Evolutionary conservation across 805 yeast genomes (phyloP), one percentile per base, ranked within the genome.

Genomic region (Candida nitratophila): DNA sequence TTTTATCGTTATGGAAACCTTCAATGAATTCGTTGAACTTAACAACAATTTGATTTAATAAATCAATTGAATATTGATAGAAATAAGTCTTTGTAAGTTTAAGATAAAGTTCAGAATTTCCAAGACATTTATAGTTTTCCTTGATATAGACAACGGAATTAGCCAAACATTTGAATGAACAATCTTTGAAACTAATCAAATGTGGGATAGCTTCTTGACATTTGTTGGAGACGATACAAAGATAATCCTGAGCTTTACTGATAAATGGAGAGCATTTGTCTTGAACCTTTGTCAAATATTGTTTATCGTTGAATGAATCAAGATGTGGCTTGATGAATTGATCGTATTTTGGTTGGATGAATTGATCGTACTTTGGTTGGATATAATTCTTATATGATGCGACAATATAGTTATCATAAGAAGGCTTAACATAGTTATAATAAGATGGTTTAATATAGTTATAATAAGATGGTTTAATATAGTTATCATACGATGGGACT

Each of bases 251-350:
- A 20, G n/a, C 20, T 20, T 34, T 34, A 4, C 3, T 7, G 4
- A 19, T 6, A 3, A 20, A 7, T 16, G 24, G 24, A 16, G 17
- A 12, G 20, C 37, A 34, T 19, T 17, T 17, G 4, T 34, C 24
- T 17, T 34, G 22, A 9, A 34, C 10, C 19, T 6, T 20, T 9
- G 9, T 12, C 4, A 34, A 3, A n/a, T 34, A 5, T 20, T 34
- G 6, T 11, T 20, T 17, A 19, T 34, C 12, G 7, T 4, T 9
- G 6, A 33, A 33, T 15, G 9, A 16, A 15, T 33, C 21, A 33
- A n/a, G 8, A 9, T 37, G 35, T 19, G 65, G 66, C 21, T 43
- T 49, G 26, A 54, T 47, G 41, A 55, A 54, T 12, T 56, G 27
- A 24, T 7, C 27, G 10, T 24, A 24, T 7, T 24, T 24, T 7